Percentiles rank a stretch among this genome's conserved stretches.
Conservation (phyloP, 108 stramenopile species). For the Nitzschia sp. region DNA sequence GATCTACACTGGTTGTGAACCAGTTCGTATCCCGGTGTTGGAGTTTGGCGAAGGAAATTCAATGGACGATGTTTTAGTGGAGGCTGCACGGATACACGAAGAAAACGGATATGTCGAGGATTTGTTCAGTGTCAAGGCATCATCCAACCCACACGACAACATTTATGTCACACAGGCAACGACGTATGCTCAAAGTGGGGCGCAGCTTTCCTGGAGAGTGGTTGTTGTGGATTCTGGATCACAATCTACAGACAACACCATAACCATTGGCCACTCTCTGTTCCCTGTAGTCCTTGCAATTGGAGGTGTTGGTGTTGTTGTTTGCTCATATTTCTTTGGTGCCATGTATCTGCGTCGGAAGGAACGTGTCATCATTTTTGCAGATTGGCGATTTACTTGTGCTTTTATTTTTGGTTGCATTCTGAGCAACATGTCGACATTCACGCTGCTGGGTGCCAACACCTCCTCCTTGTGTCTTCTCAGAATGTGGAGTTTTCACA, state of each 20-base stretch:
- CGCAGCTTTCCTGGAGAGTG: constrained; percentile 35
- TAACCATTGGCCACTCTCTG: constrained; percentile 25
- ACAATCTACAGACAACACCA: constrained; percentile 16
- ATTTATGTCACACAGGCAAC: constrained; percentile 30
- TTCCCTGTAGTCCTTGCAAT: constrained; percentile 26
- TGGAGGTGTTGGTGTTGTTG: constrained; percentile 16
- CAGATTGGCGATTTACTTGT: constrained; percentile 52
- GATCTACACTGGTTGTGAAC: constrained; percentile 14
- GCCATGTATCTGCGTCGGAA: constrained; percentile 31
- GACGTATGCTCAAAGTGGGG: constrained; percentile 13
- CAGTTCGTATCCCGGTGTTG: constrained; percentile 26
- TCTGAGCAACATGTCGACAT: constrained; percentile 35
- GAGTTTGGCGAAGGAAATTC: constrained; percentile 15
- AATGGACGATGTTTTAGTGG: constrained; percentile 27
- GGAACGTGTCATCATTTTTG: constrained; percentile 20
- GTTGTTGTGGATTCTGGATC: constrained; percentile 33
- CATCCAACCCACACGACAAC: neutral
- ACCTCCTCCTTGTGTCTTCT: constrained; percentile 37
- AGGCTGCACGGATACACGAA: constrained; percentile 24
- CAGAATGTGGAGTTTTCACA: constrained; percentile 48
- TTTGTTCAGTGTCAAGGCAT: constrained; percentile 8
- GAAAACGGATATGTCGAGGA: constrained; percentile 26
- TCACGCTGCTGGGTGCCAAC: constrained; percentile 36
- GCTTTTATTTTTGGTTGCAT: constrained; percentile 46
- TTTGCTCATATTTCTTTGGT: constrained; percentile 25